These are phyloP conservation scores for Acanthamoeba culbertsoni DNA, from an alignment of 208 protist genomes.

Conservation along the genomic window DNA sequence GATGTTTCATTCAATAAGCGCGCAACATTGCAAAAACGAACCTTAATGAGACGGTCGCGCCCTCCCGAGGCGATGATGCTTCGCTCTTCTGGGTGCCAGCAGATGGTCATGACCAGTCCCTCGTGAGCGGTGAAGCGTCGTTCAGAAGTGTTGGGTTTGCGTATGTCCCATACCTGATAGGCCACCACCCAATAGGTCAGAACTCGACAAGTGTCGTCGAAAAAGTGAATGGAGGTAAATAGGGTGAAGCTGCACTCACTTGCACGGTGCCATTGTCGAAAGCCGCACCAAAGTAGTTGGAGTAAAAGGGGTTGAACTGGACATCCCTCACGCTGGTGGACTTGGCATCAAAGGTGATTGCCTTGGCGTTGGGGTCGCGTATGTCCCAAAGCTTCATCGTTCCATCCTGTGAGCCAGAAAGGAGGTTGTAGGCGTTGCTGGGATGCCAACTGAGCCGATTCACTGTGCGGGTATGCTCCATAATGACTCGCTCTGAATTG, in stretches of 20 bases:
- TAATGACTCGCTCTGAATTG: conserved; percentile 68
- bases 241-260: background rate
- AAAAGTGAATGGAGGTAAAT: background rate
- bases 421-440: conserved; percentile 65
- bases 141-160: conserved; percentile 60
- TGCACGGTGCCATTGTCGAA: conserved; percentile 82
- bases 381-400: conserved; percentile 73
- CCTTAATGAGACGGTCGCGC: conserved; percentile 77
- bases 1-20: too few relatives aligned
- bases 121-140: conserved; percentile 72
- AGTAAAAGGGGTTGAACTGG: conserved; percentile 74
- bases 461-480: conserved; percentile 76
- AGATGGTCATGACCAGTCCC: conserved; percentile 74
- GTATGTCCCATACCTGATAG: conserved; percentile 74
- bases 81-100: conserved; percentile 80
- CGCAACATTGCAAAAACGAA: conserved; percentile 48
- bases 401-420: conserved; percentile 80
- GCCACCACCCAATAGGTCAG: background rate
- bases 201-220: background rate
- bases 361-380: conserved; percentile 66
- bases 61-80: conserved; percentile 73
- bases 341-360: conserved; percentile 75
- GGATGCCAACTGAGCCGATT: conserved; percentile 79
- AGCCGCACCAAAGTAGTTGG: conserved; percentile 78
- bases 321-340: conserved; percentile 79